Conservation (phyloP, 2,329 filamentous ascomycete species). For the Paecilomyces sp. region DNA sequence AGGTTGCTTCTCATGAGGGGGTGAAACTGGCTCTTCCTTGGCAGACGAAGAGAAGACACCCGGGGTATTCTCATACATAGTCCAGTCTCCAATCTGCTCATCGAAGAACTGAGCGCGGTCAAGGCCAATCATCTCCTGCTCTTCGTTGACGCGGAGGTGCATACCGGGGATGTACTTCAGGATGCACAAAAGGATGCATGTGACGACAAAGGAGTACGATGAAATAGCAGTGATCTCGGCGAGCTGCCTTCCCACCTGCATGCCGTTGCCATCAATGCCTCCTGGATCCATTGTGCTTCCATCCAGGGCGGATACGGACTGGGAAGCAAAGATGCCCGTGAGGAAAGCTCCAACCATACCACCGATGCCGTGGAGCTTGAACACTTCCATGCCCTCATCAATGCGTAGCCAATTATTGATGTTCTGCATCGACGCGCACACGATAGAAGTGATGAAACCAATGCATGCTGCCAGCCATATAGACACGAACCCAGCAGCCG, state of each 20-base stretch:
- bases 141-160: slow-evolving; percentile 48
- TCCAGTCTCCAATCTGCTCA: slow-evolving; percentile 51
- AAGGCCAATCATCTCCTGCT: slow-evolving; percentile 49
- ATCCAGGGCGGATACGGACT: slow-evolving; percentile 39
- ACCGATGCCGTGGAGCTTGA: slow-evolving; percentile 53
- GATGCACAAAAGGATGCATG: slow-evolving; percentile 44
- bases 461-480: slow-evolving; percentile 50
- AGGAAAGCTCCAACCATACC: slow-evolving; percentile 53
- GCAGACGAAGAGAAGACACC: neutral
- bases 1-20: slow-evolving; percentile 1
- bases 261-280: slow-evolving; percentile 49
- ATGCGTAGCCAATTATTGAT: slow-evolving; percentile 49
- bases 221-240: slow-evolving; percentile 50
- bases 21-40: neutral
- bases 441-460: slow-evolving; percentile 48
- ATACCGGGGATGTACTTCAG: slow-evolving; percentile 50
- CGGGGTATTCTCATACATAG: slow-evolving; percentile 19
- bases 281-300: slow-evolving; percentile 40
- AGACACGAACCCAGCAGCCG: slow-evolving; percentile 47
- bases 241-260: slow-evolving; percentile 50
- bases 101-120: slow-evolving; percentile 51
- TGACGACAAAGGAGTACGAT: slow-evolving; percentile 47
- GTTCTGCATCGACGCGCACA: slow-evolving; percentile 44
- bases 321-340: slow-evolving; percentile 50
- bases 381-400: slow-evolving; percentile 54